Evolutionary conservation across 2,329 filamentous ascomycete species (phyloP).

Genomic region (Exophiala xenobiotica): DNA sequence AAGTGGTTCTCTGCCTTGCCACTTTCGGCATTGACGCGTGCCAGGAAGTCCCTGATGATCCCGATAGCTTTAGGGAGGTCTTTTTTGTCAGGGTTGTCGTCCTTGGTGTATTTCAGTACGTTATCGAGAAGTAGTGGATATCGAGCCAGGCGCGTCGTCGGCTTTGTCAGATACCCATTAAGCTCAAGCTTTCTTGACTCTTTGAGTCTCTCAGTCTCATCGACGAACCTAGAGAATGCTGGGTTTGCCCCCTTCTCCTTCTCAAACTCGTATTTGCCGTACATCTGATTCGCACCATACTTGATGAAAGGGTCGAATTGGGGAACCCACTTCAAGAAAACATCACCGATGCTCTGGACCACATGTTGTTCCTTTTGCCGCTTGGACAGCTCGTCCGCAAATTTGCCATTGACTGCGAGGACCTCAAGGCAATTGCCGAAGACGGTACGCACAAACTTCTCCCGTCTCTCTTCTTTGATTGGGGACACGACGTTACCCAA

Average conservation of each 20-base stretch:
- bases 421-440: slow-evolving; percentile 97
- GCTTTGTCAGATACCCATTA: slow-evolving; percentile 96
- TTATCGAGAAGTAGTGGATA: slow-evolving; percentile 91
- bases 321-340: slow-evolving; percentile 88
- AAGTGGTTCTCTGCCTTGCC: slow-evolving; percentile 98
- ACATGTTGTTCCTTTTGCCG: slow-evolving; percentile 88
- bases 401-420: slow-evolving; percentile 82
- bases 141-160: slow-evolving; percentile 88
- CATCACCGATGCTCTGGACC: slow-evolving; percentile 85
- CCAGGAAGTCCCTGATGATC: slow-evolving; percentile 82
- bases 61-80: slow-evolving; percentile 88
- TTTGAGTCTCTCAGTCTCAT: slow-evolving; percentile 92
- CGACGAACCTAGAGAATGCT: slow-evolving; percentile 85
- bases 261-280: slow-evolving; percentile 97
- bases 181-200: slow-evolving; percentile 95
- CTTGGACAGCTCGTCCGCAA: slow-evolving; percentile 83
- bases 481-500: slow-evolving; percentile 67
- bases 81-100: slow-evolving; percentile 83
- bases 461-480: slow-evolving; percentile 81
- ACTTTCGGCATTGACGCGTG: slow-evolving; percentile 87
- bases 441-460: slow-evolving; percentile 88
- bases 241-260: slow-evolving; percentile 87
- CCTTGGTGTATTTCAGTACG: slow-evolving; percentile 85
- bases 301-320: slow-evolving; percentile 94
- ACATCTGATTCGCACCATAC: slow-evolving; percentile 92